Evolutionary conservation across 2,329 filamentous ascomycete genomes (phyloP).

Genomic region (Penicillium sp.): DNA sequence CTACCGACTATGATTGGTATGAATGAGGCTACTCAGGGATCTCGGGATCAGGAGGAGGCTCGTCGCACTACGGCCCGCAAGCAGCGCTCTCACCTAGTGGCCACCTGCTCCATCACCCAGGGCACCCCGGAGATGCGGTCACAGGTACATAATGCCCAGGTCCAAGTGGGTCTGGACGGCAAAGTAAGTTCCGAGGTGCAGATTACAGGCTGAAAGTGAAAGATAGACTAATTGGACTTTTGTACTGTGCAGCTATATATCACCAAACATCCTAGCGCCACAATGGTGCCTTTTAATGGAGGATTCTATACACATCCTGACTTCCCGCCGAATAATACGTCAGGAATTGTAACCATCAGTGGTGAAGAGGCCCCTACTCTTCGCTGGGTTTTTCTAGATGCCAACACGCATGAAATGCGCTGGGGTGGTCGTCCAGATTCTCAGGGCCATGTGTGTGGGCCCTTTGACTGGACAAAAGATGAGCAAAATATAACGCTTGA

Average conservation of each 20-base stretch:
- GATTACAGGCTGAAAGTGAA: not conserved
- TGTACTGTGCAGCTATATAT: slow-evolving; percentile 20
- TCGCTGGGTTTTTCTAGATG: slow-evolving; percentile 27
- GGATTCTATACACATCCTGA: slow-evolving; percentile 25
- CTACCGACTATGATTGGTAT: slow-evolving; percentile 28
- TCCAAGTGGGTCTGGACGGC: slow-evolving; percentile 23
- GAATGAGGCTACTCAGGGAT: slow-evolving; percentile 24
- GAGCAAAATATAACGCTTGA: slow-evolving; percentile 1
- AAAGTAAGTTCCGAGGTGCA: slow-evolving; percentile 15
- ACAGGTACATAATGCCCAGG: slow-evolving; percentile 23
- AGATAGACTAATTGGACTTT: not conserved
- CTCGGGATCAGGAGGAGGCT: slow-evolving; percentile 22
- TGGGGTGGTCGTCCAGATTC: slow-evolving; percentile 26
- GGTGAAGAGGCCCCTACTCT: slow-evolving; percentile 23
- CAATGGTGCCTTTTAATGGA: slow-evolving; percentile 24
- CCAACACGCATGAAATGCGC: slow-evolving; percentile 25
- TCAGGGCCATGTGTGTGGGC: slow-evolving; percentile 1
- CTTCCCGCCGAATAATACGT: slow-evolving; percentile 24
- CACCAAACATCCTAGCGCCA: slow-evolving; percentile 17
- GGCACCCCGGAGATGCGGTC: slow-evolving; percentile 19
- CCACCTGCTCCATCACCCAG: slow-evolving; percentile 20
- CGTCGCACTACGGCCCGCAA: slow-evolving; percentile 18
- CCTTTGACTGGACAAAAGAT: slow-evolving; percentile 5
- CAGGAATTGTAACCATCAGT: slow-evolving; percentile 25
- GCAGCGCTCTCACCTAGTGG: slow-evolving; percentile 23